Evolutionary conservation across 2,329 filamentous ascomycete species (phyloP).

Genomic region (Aspergillus quadricinctus): DNA sequence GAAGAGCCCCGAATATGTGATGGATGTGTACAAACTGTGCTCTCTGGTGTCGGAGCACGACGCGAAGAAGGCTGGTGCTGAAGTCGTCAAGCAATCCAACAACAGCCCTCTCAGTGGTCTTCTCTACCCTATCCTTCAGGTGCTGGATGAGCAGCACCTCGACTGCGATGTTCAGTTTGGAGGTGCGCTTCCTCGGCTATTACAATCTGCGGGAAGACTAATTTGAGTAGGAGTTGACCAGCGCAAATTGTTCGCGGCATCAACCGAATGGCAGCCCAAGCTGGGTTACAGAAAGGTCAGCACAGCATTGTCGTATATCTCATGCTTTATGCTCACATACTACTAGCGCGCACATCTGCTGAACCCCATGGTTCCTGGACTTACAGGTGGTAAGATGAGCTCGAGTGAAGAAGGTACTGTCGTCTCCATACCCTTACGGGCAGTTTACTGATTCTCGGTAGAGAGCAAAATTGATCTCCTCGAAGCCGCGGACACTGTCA

Average conservation of each 20-base stretch:
- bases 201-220: background rate
- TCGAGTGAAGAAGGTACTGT: constrained; percentile 53
- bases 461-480: constrained; percentile 76
- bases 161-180: constrained; percentile 86
- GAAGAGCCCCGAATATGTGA: constrained; percentile 61
- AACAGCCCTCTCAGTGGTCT: constrained; percentile 71
- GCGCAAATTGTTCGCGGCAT: constrained; percentile 45
- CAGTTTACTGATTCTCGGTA: constrained; percentile 10
- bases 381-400: constrained; percentile 82
- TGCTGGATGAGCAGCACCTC: constrained; percentile 84
- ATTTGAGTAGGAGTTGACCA: constrained; percentile 48
- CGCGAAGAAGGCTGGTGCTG: constrained; percentile 84
- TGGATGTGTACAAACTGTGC: constrained; percentile 80
- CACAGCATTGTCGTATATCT: background rate
- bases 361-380: constrained; percentile 85
- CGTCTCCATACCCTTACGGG: background rate
- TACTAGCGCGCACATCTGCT: constrained; percentile 62
- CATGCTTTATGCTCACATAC: constrained; percentile 7
- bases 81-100: constrained; percentile 87
- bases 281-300: constrained; percentile 70
- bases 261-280: constrained; percentile 78
- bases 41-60: constrained; percentile 61
- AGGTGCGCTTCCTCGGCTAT: constrained; percentile 44
- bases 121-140: constrained; percentile 83
- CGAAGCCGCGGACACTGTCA: constrained; percentile 67